Evolutionary conservation across 2,329 filamentous ascomycete genomes (phyloP).

Genomic region (Nemania sp.): DNA sequence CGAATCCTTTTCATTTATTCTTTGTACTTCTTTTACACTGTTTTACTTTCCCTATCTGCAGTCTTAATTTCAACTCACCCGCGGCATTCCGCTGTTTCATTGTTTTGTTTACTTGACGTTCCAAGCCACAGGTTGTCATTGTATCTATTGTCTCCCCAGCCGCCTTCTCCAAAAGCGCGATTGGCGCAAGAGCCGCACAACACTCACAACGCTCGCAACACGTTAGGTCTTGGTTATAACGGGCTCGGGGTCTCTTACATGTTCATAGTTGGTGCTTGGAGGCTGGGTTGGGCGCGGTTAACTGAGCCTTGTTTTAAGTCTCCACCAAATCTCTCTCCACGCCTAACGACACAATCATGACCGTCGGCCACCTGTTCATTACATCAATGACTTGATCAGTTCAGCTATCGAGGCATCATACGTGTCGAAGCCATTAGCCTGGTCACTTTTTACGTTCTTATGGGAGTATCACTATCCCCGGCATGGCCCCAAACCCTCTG

Average conservation of each 20-base stretch:
- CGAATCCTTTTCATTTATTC: constrained; percentile 12
- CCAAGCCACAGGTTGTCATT: constrained; percentile 3
- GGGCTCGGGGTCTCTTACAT: constrained; percentile 22
- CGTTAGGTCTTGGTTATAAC: constrained; percentile 17
- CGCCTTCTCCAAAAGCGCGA: neutral
- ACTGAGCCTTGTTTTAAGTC: constrained; percentile 18
- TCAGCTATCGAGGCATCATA: constrained; percentile 1
- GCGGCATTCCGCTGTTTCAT: constrained; percentile 26
- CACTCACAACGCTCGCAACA: constrained; percentile 6
- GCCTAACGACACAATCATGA: constrained; percentile 30
- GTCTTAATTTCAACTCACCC: constrained; percentile 20
- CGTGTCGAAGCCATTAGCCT: neutral
- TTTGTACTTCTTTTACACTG: constrained; percentile 16
- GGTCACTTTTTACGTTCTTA: constrained; percentile 22
- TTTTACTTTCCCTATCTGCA: constrained; percentile 22
- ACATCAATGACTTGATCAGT: constrained; percentile 15
- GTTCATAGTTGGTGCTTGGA: constrained; percentile 17
- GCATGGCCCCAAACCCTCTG: constrained; percentile 48
- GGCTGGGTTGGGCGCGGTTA: constrained; percentile 17
- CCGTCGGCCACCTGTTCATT: constrained; percentile 13
- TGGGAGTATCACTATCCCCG: constrained; percentile 36
- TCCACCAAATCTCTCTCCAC: constrained; percentile 15
- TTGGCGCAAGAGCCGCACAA: constrained; percentile 1
- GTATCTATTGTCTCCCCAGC: neutral
- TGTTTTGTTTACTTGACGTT: constrained; percentile 31